Conservation (phyloP, 345 rosid genomes). For the Hibiscus syriacus region DNA sequence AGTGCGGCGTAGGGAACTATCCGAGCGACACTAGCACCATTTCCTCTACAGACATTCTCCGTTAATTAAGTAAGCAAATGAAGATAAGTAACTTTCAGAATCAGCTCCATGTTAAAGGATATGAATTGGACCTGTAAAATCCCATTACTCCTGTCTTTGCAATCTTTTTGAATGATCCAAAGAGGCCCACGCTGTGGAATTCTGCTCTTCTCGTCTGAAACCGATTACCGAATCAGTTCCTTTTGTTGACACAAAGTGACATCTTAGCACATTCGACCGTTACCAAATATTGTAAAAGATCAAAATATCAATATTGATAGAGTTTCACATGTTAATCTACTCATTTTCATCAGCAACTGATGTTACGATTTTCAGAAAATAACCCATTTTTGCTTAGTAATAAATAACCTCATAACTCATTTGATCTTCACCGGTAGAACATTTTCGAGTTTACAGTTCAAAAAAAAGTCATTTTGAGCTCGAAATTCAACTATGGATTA, state of each 20-base stretch:
- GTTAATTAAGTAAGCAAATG: slow-evolving; percentile 4
- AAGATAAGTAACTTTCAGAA: neutral
- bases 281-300: neutral
- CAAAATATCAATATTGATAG: neutral
- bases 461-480: neutral
- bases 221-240: slow-evolving; percentile 15
- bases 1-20: slow-evolving; percentile 93
- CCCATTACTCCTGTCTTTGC: slow-evolving; percentile 75
- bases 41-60: slow-evolving; percentile 47
- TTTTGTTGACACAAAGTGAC: neutral
- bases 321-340: neutral
- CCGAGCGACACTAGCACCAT: slow-evolving; percentile 91
- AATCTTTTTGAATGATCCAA: slow-evolving; percentile 70
- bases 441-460: neutral
- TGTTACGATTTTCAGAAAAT: neutral
- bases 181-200: slow-evolving; percentile 56
- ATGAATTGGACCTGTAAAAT: slow-evolving; percentile 57
- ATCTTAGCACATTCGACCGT: neutral
- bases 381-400: neutral
- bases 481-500: neutral
- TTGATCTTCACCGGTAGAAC: too few relatives aligned
- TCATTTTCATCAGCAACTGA: neutral
- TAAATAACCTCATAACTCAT: neutral
- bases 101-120: neutral
- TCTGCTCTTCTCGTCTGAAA: slow-evolving; percentile 86